Evolutionary conservation across 1,284 basidiomycete genomes (phyloP), one percentile per base, ranked within the genome.

Genomic region (Leccinum ponderosum): DNA sequence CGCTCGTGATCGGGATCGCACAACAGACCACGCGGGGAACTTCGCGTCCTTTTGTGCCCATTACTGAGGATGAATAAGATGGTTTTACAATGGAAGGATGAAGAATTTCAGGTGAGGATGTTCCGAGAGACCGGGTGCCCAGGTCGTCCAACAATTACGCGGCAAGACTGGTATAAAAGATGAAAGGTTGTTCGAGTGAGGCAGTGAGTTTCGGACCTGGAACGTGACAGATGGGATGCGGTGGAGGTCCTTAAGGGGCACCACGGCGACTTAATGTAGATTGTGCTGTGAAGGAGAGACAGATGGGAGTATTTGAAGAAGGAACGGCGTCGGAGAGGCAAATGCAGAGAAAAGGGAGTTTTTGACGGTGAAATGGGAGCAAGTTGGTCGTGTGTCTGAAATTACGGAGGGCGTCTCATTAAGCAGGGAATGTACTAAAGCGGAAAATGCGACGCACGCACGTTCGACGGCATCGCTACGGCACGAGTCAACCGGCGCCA

Each of bases 21-120:
- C 91, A 93, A 76, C 91, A 93, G 67, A 93, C 91, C 75, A 93
- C 82, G 71, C 91, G 87, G 57, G 91, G 91, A 51, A 84, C 84
- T 61, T 86, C 76, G 66, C 89, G 87, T 70, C 87, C 89, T 82
- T 90, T 90, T 67, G 85, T 90, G 72, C 86, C 87, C 88, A 91
- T 92, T 61, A 66, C 66, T 64, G 61, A 62, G 51, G 54, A 44
- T 33, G 69, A 58, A 57, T 51, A n/a, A 62, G 58, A 61, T 58
- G 60, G n/a, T 61, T 61, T 57, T 63, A 39, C 39, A 67, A 48
- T 61, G 59, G 58, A 44, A 44, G 42, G 17, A 20, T 17, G 42
- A 20, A 12, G 48, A 29, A 35, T 35, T 14, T 35, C 33, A 35
- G 53, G 17, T 9, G 53, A 5, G 39, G 54, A 44, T 42, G 54